Percentiles rank a stretch among this genome's conserved stretches.
Conservation (phyloP, 1,139 yeast genomes). For the Pichia sp. region DNA sequence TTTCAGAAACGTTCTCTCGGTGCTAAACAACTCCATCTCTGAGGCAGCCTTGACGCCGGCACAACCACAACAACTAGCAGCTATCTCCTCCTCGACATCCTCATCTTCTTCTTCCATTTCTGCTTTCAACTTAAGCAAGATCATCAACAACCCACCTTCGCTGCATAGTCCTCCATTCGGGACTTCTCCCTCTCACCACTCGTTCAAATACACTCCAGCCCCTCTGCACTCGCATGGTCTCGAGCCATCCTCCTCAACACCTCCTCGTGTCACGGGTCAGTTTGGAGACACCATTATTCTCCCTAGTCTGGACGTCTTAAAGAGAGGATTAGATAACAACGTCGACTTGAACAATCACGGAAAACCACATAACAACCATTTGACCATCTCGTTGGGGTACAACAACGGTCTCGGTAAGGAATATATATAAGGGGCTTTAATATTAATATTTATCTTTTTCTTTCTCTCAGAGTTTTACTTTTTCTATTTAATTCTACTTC, state of each 20-base stretch:
- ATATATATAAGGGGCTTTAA: conserved; percentile 2
- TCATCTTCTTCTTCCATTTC: neutral
- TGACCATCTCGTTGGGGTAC: conserved; percentile 5
- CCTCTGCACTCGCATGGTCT: neutral
- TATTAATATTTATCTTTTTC: neutral
- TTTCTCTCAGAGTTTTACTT: neutral
- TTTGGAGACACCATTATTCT: neutral
- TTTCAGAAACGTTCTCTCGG: conserved; percentile 14
- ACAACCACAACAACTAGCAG: neutral
- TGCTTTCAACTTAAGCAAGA: neutral
- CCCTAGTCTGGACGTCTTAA: neutral
- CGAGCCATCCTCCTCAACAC: neutral
- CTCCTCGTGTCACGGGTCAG: neutral
- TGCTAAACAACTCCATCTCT: conserved; percentile 12
- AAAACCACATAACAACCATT: neutral
- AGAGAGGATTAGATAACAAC: neutral
- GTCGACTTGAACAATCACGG: neutral
- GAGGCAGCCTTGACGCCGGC: conserved; percentile 1
- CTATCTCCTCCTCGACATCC: neutral
- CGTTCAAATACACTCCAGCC: conserved; percentile 1
- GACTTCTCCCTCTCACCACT: neutral
- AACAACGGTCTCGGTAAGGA: conserved; percentile 5
- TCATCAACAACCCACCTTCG: neutral
- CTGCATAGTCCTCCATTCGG: neutral
- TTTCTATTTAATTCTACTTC: neutral